These are phyloP conservation scores for Coniochaeta ligniaria DNA, from an alignment of 2,329 filamentous ascomycete genomes.

Conservation along the genomic window DNA sequence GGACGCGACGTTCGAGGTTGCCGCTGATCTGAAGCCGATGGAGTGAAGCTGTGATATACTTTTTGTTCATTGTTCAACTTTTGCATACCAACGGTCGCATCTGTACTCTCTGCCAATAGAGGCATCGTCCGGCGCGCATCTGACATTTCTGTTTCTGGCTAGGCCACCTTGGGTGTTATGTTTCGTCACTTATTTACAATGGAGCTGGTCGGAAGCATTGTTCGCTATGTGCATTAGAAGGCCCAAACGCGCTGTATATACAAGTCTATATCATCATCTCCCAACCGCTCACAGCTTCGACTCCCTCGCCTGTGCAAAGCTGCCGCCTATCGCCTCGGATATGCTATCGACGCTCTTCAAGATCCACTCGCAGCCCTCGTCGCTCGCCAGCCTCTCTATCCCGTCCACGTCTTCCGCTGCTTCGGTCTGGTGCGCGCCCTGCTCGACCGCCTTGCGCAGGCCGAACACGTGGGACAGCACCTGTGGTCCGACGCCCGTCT, in stretches of 20 bases:
- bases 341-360: constrained; percentile 36
- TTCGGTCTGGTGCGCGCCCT: constrained; percentile 44
- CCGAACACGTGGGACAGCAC: constrained; percentile 78
- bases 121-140: neutral
- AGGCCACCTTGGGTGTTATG: neutral
- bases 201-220: neutral
- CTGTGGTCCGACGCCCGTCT: constrained; percentile 78
- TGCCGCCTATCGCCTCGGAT: constrained; percentile 35
- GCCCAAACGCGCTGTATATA: neutral
- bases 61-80: neutral
- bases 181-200: neutral
- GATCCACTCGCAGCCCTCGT: constrained; percentile 41
- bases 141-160: neutral
- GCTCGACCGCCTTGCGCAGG: constrained; percentile 65
- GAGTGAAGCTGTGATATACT: constrained; percentile 17
- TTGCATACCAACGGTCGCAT: neutral
- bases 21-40: constrained; percentile 45
- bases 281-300: constrained; percentile 15
- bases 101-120: neutral
- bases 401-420: constrained; percentile 20
- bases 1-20: constrained; percentile 58
- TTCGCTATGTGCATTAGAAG: neutral
- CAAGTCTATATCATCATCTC: neutral
- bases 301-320: constrained; percentile 23
- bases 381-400: constrained; percentile 33